Base-by-base conservation (phyloP, 345 rosid genomes). In the Eutrema japonicum region DNA sequence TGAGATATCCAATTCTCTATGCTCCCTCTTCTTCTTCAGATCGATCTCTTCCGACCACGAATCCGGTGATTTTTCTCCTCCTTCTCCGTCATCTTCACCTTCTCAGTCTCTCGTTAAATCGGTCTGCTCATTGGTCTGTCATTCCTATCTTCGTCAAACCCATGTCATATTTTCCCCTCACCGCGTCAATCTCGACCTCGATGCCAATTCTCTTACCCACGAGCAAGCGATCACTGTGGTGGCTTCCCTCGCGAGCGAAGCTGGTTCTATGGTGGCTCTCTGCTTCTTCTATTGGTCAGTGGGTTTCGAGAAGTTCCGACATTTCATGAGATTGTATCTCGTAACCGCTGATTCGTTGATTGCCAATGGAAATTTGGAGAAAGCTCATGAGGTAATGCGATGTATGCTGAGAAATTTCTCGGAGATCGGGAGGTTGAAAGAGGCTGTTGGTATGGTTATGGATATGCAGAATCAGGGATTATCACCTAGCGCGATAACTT, bases 401-500 rank as follows among this genome's bases (percentile, higher is more conserved):
- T 78, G 78, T 80, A 77, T 91, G 96, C 80, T 88, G n/a, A 76
- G 84, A 75, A 85, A 67, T 81, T 94, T 94, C 69, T 82, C 88
- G 1, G 87, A 89, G 80, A 78, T 89, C 32, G 95, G 96, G 81
- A 87, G 83, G 81, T 74, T 91, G 1, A 75, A 80, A 38, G 97
- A 87, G 64, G 95, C 89, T 30, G 86, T 86, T 59, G 45, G 79
- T 68, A 86, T 89, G 91, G 89, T 83, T 64, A 62, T 91, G 63
- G 97, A 88, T 81, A 86, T 94, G 85, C 79, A 81, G 65, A 89
- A 89, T 48, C 86, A 94, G 55, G 97, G 96, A 1, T 76, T 91
- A 53, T 45, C 73, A n/a, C 81, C 82, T 59, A 81, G 77, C 8
- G 59, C 66, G 22, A 36, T 59, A 18, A 83, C 82, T 5, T 30